Conservation (phyloP, 202 grass and related monocot genomes). For the Hordeum pubiflorum region DNA sequence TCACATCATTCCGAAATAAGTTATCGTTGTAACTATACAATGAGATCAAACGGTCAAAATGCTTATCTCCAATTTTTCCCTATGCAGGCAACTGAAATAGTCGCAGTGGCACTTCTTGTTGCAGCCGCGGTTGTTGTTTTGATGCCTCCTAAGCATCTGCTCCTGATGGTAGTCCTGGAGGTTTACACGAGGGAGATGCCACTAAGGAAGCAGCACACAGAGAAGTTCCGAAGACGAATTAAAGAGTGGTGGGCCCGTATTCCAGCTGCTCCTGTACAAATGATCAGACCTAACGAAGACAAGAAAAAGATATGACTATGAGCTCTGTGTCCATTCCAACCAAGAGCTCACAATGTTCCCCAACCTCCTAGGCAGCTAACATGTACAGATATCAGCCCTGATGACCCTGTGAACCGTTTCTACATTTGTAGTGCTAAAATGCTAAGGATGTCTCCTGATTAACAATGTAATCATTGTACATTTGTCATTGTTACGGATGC, state of each 20-base stretch:
- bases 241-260: conserved; percentile 86
- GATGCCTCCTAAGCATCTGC: conserved; percentile 39
- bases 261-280: conserved; percentile 70
- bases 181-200: conserved; percentile 83
- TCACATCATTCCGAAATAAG: background rate
- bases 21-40: background rate
- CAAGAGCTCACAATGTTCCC: background rate
- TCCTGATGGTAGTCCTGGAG: conserved; percentile 44
- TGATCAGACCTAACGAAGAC: conserved; percentile 51
- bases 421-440: background rate
- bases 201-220: conserved; percentile 52
- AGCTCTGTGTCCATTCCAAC: background rate
- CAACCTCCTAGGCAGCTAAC: conserved; percentile 14
- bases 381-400: conserved; percentile 3
- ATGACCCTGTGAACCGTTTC: background rate
- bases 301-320: conserved; percentile 51
- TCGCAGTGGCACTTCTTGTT: conserved; percentile 38
- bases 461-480: conserved; percentile 5
- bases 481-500: background rate
- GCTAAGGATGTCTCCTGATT: background rate
- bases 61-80: conserved; percentile 4
- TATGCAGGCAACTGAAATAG: conserved; percentile 48
- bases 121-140: conserved; percentile 42
- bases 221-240: conserved; percentile 54
- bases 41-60: conserved; percentile 1